Evolutionary conservation across 129 eudicot species (phyloP), one percentile per base, ranked within the genome.

Genomic region (Centaurea solstitialis): DNA sequence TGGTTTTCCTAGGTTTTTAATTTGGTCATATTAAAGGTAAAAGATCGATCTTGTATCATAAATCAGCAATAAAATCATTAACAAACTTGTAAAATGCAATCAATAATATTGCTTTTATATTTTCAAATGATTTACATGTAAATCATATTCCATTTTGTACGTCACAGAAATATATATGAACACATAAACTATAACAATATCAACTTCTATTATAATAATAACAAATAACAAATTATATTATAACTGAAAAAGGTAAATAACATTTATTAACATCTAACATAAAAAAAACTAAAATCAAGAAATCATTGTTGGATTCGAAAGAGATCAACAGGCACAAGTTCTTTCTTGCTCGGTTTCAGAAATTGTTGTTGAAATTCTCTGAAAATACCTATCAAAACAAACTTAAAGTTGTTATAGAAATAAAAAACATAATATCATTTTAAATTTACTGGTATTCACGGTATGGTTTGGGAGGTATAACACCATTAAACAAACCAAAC

Each of bases 261-360:
- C 4, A 57, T 0, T 11, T 43, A 11, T 43, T 43, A 43, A 57
- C 22, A 17, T n/a, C 18, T 5, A 17, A 17, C 17, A 57, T n/a
- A n/a, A 9, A n/a, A 57, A 57, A 8, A 57, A 1, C 8, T 57
- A 57, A 53, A 57, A 6, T 57, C 22, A 17, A 30, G 9, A 28
- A 15, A n/a, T 50, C 12, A 17, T 4, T 17, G 68, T 47, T 26
- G 11, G 53, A 47, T 17, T 75, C 4, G 11, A 9, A 18, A 75
- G 68, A 75, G 70, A 61, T 87, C 64, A 93, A 78, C 98, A 93
- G 3, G 93, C 86, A 77, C 98, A 89, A 73, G 94, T 90, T 80
- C 97, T 82, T 72, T 85, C 84, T 75, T 85, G 90, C 65, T 88
- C 98, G 21, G 50, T 80, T 74, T 84, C 98, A 9, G 98, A 89